phyloP scores from a whole-genome alignment of 2,329 filamentous ascomycete genomes.

The Grosmannia clavigera region DNA sequence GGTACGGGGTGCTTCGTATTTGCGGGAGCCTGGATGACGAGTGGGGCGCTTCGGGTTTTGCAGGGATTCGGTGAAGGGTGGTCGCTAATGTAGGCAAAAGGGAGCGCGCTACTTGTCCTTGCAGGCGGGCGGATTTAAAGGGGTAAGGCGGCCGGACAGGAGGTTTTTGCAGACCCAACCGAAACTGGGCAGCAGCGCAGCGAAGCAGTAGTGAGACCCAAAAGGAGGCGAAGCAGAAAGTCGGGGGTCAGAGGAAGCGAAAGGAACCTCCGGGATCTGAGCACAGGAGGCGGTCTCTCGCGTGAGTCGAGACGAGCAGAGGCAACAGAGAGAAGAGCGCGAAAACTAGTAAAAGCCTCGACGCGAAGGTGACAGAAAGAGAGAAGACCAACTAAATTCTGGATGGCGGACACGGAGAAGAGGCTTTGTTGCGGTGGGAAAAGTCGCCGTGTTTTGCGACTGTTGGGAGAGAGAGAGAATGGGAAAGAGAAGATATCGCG shows the following conservation, averaged over 20 bases:
- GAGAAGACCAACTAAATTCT: background rate
- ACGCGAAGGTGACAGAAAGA: slow-evolving; percentile 11
- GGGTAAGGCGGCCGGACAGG: background rate
- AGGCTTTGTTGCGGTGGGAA: slow-evolving; percentile 1
- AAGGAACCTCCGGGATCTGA: background rate
- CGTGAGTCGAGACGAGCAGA: background rate
- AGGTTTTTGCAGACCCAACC: background rate
- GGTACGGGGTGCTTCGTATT: slow-evolving; percentile 3
- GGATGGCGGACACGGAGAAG: background rate
- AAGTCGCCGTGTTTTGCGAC: slow-evolving; percentile 6
- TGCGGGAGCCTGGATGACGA: background rate
- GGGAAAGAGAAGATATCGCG: slow-evolving; percentile 1
- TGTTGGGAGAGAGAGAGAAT: slow-evolving; percentile 6
- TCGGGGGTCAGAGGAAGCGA: background rate
- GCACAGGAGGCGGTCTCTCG: background rate
- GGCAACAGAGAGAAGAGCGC: slow-evolving; percentile 14
- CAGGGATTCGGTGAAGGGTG: background rate
- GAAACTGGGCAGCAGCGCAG: background rate
- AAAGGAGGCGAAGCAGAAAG: background rate
- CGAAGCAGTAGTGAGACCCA: background rate
- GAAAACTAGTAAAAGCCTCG: slow-evolving; percentile 37
- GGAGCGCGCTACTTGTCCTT: background rate
- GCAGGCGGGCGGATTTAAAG: background rate
- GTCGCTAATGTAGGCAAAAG: slow-evolving; percentile 7
- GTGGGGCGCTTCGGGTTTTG: slow-evolving; percentile 7